These are phyloP conservation scores for Lasiodiplodia gonubiensis DNA, from an alignment of 2,329 filamentous ascomycete genomes.

Conservation along the genomic window DNA sequence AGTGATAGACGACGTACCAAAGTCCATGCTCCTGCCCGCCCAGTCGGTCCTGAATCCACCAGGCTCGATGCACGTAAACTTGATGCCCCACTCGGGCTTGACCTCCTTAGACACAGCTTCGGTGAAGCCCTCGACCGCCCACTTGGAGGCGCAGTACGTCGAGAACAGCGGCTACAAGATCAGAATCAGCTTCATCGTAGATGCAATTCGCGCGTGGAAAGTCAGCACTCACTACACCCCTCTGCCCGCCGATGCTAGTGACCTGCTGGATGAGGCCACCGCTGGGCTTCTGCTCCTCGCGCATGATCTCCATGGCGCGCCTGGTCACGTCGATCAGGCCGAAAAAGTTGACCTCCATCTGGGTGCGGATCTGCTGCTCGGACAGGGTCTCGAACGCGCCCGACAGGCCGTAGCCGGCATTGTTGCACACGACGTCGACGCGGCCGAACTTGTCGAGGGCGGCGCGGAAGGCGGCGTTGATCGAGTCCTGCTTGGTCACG, in stretches of 20 bases:
- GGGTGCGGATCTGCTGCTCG: conserved; percentile 55
- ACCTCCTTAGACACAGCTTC: conserved; percentile 51
- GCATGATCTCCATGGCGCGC: conserved; percentile 27
- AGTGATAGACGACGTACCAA: neutral
- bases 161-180: conserved; percentile 23
- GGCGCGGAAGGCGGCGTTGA: conserved; percentile 53
- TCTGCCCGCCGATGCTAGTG: conserved; percentile 59
- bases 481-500: conserved; percentile 55
- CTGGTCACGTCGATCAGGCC: conserved; percentile 61
- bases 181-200: neutral
- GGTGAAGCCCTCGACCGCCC: conserved; percentile 57
- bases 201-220: neutral
- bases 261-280: conserved; percentile 63
- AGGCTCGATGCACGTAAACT: conserved; percentile 53
- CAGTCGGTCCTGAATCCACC: conserved; percentile 56
- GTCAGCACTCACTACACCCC: conserved; percentile 38
- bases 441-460: conserved; percentile 58
- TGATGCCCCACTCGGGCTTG: conserved; percentile 52
- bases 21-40: conserved; percentile 53
- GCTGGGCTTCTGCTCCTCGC: conserved; percentile 41
- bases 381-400: conserved; percentile 60
- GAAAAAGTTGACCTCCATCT: conserved; percentile 67
- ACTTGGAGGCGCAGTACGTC: conserved; percentile 42
- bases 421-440: conserved; percentile 66
- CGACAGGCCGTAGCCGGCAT: conserved; percentile 63